Evolutionary conservation across 2,329 filamentous ascomycete genomes (phyloP).

Genomic region (Helotiales sp.): DNA sequence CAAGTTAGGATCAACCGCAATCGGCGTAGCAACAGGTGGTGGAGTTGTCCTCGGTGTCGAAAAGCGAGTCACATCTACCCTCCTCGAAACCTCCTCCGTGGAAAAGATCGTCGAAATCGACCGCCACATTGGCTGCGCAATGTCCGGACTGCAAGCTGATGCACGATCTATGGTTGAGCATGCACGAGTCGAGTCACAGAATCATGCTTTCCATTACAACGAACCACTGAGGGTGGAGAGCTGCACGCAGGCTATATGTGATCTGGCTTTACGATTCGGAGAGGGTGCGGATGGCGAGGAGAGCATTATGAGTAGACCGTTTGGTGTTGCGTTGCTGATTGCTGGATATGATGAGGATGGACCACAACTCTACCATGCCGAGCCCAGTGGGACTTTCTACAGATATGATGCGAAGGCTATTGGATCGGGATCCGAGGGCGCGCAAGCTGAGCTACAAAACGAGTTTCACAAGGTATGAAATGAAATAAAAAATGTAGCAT

Average conservation of each 20-base stretch:
- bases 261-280: conserved; percentile 91
- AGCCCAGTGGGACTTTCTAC: conserved; percentile 98
- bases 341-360: conserved; percentile 97
- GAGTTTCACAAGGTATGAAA: conserved; percentile 83
- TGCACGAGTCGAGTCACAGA: conserved; percentile 95
- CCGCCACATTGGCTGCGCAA: conserved; percentile 97
- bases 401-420: conserved; percentile 99
- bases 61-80: conserved; percentile 96
- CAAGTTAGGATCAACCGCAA: conserved; percentile 97
- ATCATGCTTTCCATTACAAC: conserved; percentile 97
- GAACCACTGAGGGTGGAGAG: conserved; percentile 94
- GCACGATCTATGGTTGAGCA: conserved; percentile 98
- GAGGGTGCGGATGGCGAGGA: conserved; percentile 97
- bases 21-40: conserved; percentile 93
- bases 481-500: neutral
- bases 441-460: conserved; percentile 96
- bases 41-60: conserved; percentile 97
- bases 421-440: conserved; percentile 93
- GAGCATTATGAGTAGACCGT: conserved; percentile 97
- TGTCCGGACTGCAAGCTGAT: conserved; percentile 96
- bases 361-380: conserved; percentile 94
- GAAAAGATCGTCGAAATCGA: conserved; percentile 99
- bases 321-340: conserved; percentile 94
- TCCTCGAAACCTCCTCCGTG: conserved; percentile 95
- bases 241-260: conserved; percentile 98